A percentile compares a stretch with the other conserved stretches of the same genome.
Conservation (phyloP, 192 early-diverging fungal species). For the Jimgerdemannia flammicorona region DNA sequence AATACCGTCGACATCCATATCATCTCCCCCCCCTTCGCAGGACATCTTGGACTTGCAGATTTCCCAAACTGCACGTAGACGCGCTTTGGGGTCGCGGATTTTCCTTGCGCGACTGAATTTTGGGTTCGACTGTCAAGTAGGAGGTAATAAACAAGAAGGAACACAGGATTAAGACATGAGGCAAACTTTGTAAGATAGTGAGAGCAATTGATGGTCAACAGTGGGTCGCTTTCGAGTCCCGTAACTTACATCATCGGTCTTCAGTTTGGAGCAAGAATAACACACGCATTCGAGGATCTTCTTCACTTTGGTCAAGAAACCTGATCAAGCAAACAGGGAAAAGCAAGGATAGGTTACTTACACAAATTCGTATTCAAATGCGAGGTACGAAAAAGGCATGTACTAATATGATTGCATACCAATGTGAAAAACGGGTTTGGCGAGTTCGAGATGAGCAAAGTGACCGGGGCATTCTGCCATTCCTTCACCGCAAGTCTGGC, state of each 20-base stretch:
- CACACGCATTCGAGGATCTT: constrained; percentile 98
- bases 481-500: constrained; percentile 91
- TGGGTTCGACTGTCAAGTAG: constrained; percentile 48
- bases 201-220: too few relatives aligned
- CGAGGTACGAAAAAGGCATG: too few relatives aligned
- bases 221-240: not conserved
- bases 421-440: constrained; percentile 92
- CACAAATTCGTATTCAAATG: not conserved
- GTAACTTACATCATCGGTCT: constrained; percentile 68
- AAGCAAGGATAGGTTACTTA: constrained; percentile 4
- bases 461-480: constrained; percentile 97
- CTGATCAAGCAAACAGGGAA: constrained; percentile 30
- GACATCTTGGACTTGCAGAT: constrained; percentile 77
- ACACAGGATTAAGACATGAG: too few relatives aligned
- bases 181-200: too few relatives aligned
- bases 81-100: constrained; percentile 62
- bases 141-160: too few relatives aligned
- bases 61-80: constrained; percentile 86
- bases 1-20: constrained; percentile 53
- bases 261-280: constrained; percentile 90
- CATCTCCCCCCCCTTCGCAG: constrained; percentile 70
- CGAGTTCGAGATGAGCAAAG: constrained; percentile 96
- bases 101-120: constrained; percentile 62
- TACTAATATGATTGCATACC: constrained; percentile 43
- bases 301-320: constrained; percentile 92